These are phyloP conservation scores for Roridomyces roridus DNA, from an alignment of 768 basidiomycete genomes.

Conservation along the genomic window DNA sequence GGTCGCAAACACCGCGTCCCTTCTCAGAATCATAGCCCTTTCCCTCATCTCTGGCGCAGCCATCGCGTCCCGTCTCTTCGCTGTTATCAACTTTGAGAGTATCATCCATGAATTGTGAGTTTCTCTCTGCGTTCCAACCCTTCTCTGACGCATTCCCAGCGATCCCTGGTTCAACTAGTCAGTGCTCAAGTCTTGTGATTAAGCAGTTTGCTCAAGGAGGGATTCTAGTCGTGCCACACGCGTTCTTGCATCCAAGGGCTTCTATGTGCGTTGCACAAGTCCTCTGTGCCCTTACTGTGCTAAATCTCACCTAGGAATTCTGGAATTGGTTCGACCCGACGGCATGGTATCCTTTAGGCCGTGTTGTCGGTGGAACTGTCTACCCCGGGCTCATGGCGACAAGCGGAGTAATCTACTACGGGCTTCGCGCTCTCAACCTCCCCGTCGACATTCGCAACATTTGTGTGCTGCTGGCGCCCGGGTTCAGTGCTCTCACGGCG, in stretches of 20 bases:
- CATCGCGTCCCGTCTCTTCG: slow-evolving; percentile 94
- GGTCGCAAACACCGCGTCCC: slow-evolving; percentile 86
- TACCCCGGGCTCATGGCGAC: slow-evolving; percentile 99
- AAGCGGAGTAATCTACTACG: slow-evolving; percentile 94
- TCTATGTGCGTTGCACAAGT: slow-evolving; percentile 74
- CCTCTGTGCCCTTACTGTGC: neutral
- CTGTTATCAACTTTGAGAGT: slow-evolving; percentile 97
- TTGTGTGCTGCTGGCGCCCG: slow-evolving; percentile 95
- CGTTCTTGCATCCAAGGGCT: slow-evolving; percentile 90
- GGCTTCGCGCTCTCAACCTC: slow-evolving; percentile 86
- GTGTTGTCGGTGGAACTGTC: slow-evolving; percentile 97
- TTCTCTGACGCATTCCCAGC: slow-evolving; percentile 46
- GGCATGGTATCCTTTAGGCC: slow-evolving; percentile 98
- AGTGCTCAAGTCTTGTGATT: slow-evolving; percentile 40
- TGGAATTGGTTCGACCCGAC: slow-evolving; percentile 99
- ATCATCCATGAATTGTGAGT: slow-evolving; percentile 99
- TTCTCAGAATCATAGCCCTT: slow-evolving; percentile 90
- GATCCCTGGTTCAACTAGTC: slow-evolving; percentile 99
- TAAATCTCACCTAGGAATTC: slow-evolving; percentile 73
- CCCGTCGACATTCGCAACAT: slow-evolving; percentile 98
- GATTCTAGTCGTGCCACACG: slow-evolving; percentile 83
- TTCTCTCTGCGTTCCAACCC: neutral
- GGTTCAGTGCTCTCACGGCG: slow-evolving; percentile 95
- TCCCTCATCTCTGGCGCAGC: slow-evolving; percentile 92
- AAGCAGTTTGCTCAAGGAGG: slow-evolving; percentile 17